Base-by-base conservation (phyloP, 2,329 filamentous ascomycete genomes). In the Lachnellula willkommii region DNA sequence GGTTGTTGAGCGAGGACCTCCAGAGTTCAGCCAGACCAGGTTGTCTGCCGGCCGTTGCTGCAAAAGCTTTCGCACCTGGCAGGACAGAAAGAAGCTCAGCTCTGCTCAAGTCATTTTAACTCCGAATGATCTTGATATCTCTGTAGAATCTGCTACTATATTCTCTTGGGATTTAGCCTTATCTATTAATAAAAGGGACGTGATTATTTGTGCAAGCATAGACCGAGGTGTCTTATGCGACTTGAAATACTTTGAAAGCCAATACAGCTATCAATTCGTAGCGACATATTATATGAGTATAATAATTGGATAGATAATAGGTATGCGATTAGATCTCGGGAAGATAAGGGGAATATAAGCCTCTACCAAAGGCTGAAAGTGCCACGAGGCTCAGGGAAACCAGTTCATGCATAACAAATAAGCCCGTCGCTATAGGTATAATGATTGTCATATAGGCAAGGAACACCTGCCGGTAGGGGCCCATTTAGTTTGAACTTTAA, bases 391-490 rank as follows among this genome's bases (percentile, higher is more conserved):
- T 53, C 50, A 53, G 28, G 59, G 49, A 40, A 35, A 22, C 6
- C n/a, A 3, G 17, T 17, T 51, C 32, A 48, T 57, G 60, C 60
- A 62, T 60, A 56, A 59, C 52, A 58, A 60, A 57, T 42, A 48
- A 59, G 54, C 50, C 24, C 39, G 47, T 43, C 40, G 28, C 56
- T 60, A 65, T 55, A 26, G 20, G 20, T 66, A 65, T 55, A 26
- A 62, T 57, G 61, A 65, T 66, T 58, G 8, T 60, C 63, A 62
- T 65, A 65, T 65, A 52, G 53, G 46, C 56, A 47, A 50, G 54
- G 60, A 55, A 45, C 20, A 9, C n/a, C 51, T n/a, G 50, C 50
- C 36, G 47, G 52, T 55, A 57, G 49, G 48, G 24, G 8, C 24
- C 24, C 24, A 24, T 32, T 32, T 9, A 32, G 5, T 28, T 32